These are phyloP conservation scores for Fusarium keratoplasticum DNA, from an alignment of 2,329 filamentous ascomycete species.

Conservation along the genomic window DNA sequence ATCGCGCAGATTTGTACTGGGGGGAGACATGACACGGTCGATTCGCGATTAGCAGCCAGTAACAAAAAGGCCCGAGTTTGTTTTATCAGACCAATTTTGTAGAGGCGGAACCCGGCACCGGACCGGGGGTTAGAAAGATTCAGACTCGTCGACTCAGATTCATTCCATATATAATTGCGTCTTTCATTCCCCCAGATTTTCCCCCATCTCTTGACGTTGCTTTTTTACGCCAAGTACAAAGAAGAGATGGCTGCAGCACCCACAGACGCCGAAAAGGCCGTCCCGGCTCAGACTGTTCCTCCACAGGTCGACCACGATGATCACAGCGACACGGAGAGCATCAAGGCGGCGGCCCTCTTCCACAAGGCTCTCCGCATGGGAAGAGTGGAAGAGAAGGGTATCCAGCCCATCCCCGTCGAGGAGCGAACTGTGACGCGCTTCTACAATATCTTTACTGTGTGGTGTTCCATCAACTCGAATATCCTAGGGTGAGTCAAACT, in stretches of 20 bases:
- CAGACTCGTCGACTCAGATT: slow-evolving; percentile 16
- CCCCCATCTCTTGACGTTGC: background rate
- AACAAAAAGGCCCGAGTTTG: slow-evolving; percentile 11
- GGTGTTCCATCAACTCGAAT: slow-evolving; percentile 62
- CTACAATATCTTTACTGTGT: slow-evolving; percentile 60
- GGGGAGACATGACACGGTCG: slow-evolving; percentile 11
- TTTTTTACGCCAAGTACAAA: no score
- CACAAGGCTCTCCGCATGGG: slow-evolving; percentile 50
- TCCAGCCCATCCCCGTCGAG: slow-evolving; percentile 56
- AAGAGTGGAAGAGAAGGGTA: slow-evolving; percentile 58
- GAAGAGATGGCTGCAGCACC: slow-evolving; percentile 2
- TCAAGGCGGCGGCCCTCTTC: slow-evolving; percentile 44
- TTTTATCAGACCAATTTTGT: slow-evolving; percentile 26
- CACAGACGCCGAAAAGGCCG: slow-evolving; percentile 32
- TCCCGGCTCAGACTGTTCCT: slow-evolving; percentile 23
- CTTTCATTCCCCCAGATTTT: background rate
- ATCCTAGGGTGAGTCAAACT: slow-evolving; percentile 54
- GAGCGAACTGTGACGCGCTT: slow-evolving; percentile 55
- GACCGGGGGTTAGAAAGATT: slow-evolving; percentile 23
- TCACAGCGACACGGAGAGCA: slow-evolving; percentile 44
- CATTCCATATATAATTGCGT: slow-evolving; percentile 12
- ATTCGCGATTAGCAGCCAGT: slow-evolving; percentile 24
- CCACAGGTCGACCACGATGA: slow-evolving; percentile 31
- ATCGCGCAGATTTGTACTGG: slow-evolving; percentile 34
- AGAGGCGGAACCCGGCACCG: slow-evolving; percentile 32